Percentiles rank a stretch among this genome's conserved stretches.
Conservation (phyloP, 2,329 filamentous ascomycete species). For the Sporothrix pseudoabietina region DNA sequence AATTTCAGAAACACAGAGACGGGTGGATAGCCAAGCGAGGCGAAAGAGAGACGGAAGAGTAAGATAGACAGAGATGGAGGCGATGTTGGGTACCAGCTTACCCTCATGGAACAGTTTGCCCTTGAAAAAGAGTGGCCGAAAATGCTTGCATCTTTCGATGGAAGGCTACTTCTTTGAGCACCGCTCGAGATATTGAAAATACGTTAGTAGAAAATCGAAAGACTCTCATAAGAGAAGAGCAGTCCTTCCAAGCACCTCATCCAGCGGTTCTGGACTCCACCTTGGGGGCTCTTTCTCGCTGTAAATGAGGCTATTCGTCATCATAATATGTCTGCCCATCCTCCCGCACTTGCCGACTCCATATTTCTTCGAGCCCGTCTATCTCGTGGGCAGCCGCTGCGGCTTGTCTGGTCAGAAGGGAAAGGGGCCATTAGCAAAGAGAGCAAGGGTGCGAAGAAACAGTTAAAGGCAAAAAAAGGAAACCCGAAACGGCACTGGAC, state of each 20-base stretch:
- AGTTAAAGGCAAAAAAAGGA: background rate
- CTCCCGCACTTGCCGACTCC: constrained; percentile 10
- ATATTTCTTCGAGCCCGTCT: constrained; percentile 11
- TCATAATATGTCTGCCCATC: background rate
- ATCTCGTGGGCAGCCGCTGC: background rate
- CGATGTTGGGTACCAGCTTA: background rate
- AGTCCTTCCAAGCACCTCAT: background rate
- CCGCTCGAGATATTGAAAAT: background rate
- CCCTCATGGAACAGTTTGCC: background rate
- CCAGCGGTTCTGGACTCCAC: background rate
- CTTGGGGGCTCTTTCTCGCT: background rate
- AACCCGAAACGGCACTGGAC: constrained; percentile 23
- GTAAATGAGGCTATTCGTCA: constrained; percentile 18
- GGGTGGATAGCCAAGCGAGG: background rate
- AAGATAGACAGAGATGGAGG: background rate
- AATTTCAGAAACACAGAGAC: constrained; percentile 5
- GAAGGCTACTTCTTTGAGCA: background rate
- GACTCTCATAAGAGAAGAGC: background rate
- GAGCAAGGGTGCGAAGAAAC: background rate
- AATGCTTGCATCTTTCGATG: background rate
- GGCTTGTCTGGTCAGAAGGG: background rate
- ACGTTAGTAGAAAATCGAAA: background rate
- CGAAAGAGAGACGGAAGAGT: constrained; percentile 7
- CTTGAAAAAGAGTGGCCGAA: background rate
- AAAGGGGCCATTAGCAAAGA: background rate